Evolutionary conservation across 257 asterid genomes (phyloP).

Genomic region (Solanum pinnatisectum): DNA sequence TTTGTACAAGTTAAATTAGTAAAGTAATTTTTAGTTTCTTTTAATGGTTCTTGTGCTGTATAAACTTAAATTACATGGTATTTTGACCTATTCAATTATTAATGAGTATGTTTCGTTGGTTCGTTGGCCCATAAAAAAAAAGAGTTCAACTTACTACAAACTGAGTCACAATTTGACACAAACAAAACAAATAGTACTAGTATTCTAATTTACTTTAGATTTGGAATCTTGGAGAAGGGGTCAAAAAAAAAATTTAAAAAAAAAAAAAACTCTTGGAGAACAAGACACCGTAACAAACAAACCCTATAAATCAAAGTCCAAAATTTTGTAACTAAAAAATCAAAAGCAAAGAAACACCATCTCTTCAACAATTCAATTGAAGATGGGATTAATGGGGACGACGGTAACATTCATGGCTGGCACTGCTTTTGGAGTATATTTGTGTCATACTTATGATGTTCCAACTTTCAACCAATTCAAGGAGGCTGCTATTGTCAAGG

Average conservation of each 20-base stretch:
- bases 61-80: not conserved
- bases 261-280: not conserved
- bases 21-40: not conserved
- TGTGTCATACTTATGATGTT: not conserved
- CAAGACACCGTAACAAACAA: not conserved
- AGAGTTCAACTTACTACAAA: not conserved
- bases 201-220: not conserved
- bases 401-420: not conserved
- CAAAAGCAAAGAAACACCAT: not conserved
- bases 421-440: not conserved
- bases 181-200: not conserved
- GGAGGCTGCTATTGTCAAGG: not conserved
- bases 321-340: not conserved
- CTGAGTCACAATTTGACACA: not conserved
- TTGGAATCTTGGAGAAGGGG: not conserved
- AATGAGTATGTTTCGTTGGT: not conserved
- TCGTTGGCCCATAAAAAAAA: not conserved
- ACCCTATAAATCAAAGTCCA: not conserved
- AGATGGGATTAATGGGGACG: not conserved
- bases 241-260: no score
- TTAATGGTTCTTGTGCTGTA: not conserved
- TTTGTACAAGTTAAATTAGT: not conserved
- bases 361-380: not conserved
- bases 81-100: not conserved
- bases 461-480: not conserved